Evolutionary conservation across 441 rosid genomes (phyloP).

Genomic region (Gossypium aridum): DNA sequence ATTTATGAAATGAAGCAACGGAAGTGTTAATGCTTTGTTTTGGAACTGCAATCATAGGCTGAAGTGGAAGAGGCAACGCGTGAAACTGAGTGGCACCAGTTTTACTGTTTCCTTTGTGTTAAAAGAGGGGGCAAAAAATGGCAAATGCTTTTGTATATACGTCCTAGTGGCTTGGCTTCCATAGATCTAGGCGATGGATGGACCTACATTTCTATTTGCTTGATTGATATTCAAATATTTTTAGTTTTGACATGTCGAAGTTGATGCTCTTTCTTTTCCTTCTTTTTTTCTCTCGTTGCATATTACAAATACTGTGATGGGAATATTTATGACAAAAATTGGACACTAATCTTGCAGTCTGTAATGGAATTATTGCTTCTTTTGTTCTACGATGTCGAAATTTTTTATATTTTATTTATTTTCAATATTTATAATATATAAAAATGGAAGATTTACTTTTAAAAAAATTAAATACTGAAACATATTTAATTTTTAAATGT

Average conservation of each 20-base stretch:
- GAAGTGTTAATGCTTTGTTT: not conserved
- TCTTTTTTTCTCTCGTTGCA: not conserved
- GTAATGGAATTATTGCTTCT: too few species aligned
- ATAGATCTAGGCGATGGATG: not conserved
- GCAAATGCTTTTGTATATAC: too few species aligned
- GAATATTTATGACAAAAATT: too few species aligned
- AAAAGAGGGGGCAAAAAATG: too few species aligned
- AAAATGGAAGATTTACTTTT: too few species aligned
- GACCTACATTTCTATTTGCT: not conserved
- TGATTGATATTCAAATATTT: not conserved
- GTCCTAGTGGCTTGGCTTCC: not conserved
- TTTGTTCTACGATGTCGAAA: too few species aligned
- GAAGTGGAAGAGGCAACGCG: not conserved
- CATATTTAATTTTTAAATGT: too few species aligned
- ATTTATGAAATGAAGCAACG: not conserved
- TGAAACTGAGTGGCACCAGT: not conserved
- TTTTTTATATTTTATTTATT: too few species aligned
- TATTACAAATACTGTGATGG: too few species aligned
- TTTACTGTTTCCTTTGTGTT: not conserved
- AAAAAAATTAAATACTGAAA: too few species aligned
- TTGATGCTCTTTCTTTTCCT: not conserved
- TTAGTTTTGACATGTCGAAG: not conserved
- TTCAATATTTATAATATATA: too few species aligned
- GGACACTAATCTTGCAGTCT: too few species aligned
- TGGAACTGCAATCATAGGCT: not conserved